Percentiles rank a stretch among this genome's conserved stretches.
Conservation (phyloP, 1,284 basidiomycete genomes). For the Tylopilus orsonianus region DNA sequence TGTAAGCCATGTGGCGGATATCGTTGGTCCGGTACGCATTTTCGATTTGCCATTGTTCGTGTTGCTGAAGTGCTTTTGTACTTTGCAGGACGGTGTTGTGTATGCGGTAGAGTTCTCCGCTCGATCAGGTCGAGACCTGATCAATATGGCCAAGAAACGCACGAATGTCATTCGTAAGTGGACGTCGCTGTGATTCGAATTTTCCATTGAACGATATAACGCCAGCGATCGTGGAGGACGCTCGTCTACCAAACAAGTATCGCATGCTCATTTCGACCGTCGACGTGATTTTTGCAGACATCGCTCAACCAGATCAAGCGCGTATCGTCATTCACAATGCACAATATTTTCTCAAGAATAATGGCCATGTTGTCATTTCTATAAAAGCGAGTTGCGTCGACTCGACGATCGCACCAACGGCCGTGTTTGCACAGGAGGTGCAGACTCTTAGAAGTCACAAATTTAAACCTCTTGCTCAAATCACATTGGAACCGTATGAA, state of each 20-base stretch:
- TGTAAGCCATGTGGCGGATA: constrained; percentile 98
- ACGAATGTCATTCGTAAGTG: constrained; percentile 96
- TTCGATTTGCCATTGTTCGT: constrained; percentile 2
- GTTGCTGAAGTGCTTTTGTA: constrained; percentile 5
- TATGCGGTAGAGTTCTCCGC: constrained; percentile 99
- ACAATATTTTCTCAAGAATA: constrained; percentile 95
- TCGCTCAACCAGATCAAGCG: constrained; percentile 98
- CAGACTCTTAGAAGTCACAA: constrained; percentile 78
- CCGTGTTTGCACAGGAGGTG: constrained; percentile 89
- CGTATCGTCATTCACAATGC: constrained; percentile 94
- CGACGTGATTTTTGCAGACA: constrained; percentile 97
- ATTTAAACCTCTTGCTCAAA: constrained; percentile 93
- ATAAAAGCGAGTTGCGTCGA: constrained; percentile 99
- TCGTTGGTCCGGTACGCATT: constrained; percentile 85
- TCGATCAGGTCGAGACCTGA: constrained; percentile 95
- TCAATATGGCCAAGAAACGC: constrained; percentile 99
- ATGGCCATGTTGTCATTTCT: constrained; percentile 91
- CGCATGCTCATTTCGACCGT: constrained; percentile 93
- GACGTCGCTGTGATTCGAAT: neutral
- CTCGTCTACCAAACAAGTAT: constrained; percentile 92
- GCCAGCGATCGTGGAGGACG: constrained; percentile 96
- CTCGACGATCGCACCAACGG: constrained; percentile 88
- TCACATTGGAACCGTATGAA: constrained; percentile 85
- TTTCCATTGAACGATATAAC: neutral
- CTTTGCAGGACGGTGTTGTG: constrained; percentile 82